phyloP scores from a whole-genome alignment of 2,329 filamentous ascomycete species.

The Arthrobotrys musiformis region DNA sequence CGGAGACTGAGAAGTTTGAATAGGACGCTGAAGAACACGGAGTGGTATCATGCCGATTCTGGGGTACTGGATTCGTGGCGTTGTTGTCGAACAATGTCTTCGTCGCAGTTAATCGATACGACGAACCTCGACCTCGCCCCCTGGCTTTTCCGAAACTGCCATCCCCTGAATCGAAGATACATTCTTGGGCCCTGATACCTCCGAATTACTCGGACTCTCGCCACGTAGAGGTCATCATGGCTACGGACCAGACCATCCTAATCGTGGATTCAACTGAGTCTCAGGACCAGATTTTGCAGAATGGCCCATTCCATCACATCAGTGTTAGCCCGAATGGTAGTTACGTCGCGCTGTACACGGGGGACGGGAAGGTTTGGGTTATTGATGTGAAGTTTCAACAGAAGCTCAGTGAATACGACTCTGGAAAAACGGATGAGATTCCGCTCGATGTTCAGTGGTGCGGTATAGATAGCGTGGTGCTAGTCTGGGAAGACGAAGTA shows the following conservation, averaged over 20 bases:
- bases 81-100: conserved; percentile 88
- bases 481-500: conserved; percentile 98
- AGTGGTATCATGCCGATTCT: conserved; percentile 90
- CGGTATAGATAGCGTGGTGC: conserved; percentile 88
- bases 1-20: conserved; percentile 26
- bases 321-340: conserved; percentile 90
- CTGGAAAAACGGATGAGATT: conserved; percentile 76
- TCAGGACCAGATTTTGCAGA: conserved; percentile 89
- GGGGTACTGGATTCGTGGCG: conserved; percentile 90
- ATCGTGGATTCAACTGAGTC: conserved; percentile 88
- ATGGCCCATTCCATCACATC: conserved; percentile 91
- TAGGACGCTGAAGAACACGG: conserved; percentile 85
- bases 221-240: conserved; percentile 90
- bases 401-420: conserved; percentile 89
- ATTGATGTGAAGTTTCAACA: conserved; percentile 96
- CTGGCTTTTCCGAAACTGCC: conserved; percentile 72
- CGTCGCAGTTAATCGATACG: conserved; percentile 86
- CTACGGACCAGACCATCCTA: conserved; percentile 83
- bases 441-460: conserved; percentile 95
- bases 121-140: conserved; percentile 86
- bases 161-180: conserved; percentile 73
- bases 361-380: conserved; percentile 86
- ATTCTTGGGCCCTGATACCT: conserved; percentile 89
- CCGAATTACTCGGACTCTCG: conserved; percentile 88
- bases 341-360: conserved; percentile 86